Conservation (phyloP, 2,329 filamentous ascomycete genomes). For the Aspergillus transmontanensis region DNA sequence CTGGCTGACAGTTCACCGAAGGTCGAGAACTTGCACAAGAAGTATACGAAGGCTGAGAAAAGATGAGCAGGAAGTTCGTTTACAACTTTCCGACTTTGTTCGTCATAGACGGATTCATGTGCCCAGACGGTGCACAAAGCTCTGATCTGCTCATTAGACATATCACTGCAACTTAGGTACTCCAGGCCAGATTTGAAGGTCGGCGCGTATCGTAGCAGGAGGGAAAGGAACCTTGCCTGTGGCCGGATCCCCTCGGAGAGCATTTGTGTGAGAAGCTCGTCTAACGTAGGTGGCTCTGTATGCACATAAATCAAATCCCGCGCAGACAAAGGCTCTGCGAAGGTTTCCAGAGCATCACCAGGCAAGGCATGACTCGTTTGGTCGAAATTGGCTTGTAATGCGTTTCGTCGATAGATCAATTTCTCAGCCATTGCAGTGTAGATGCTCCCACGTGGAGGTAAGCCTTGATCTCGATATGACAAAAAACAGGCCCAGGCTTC, state of each 20-base stretch:
- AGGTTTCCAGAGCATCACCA: constrained; percentile 59
- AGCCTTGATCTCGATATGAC: constrained; percentile 52
- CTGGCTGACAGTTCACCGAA: constrained; percentile 14
- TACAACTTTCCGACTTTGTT: constrained; percentile 24
- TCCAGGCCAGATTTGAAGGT: constrained; percentile 44
- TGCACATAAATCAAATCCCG: constrained; percentile 61
- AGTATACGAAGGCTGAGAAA: constrained; percentile 48
- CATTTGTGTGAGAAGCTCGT: constrained; percentile 57
- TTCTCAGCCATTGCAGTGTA: constrained; percentile 63
- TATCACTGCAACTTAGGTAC: constrained; percentile 43
- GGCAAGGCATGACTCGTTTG: constrained; percentile 43
- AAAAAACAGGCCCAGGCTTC: constrained; percentile 69
- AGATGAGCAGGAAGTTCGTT: constrained; percentile 36
- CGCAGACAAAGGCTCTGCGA: constrained; percentile 58
- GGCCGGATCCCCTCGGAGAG: constrained; percentile 47
- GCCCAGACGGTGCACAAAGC: constrained; percentile 31
- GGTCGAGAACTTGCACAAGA: constrained; percentile 40
- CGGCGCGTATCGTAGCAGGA: constrained; percentile 51
- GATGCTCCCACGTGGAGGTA: constrained; percentile 43
- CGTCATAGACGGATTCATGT: constrained; percentile 16
- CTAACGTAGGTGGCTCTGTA: constrained; percentile 54
- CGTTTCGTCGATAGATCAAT: constrained; percentile 45
- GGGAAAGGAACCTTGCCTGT: constrained; percentile 47
- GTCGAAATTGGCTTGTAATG: constrained; percentile 25
- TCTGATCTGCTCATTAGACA: constrained; percentile 36